Conservation (phyloP, 2,329 filamentous ascomycete species). For the Ophiognomonia clavigignenti-juglandacearum region DNA sequence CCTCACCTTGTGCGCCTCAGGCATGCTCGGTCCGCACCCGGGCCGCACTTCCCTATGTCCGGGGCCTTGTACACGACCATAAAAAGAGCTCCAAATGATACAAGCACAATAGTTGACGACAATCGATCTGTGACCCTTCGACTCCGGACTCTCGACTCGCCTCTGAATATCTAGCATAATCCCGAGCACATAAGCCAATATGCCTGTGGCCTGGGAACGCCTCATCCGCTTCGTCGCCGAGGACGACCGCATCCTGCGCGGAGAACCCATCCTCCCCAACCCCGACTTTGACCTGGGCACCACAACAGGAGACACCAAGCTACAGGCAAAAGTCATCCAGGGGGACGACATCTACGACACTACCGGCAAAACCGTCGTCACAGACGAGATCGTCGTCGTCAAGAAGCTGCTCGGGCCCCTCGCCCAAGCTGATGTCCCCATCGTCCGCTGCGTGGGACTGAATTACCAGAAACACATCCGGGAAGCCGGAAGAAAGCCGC, state of each 20-base stretch:
- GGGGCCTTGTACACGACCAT: too few species aligned
- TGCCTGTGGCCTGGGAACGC: slow-evolving; percentile 40
- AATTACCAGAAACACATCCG: slow-evolving; percentile 57
- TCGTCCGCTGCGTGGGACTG: slow-evolving; percentile 53
- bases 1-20: too few species aligned
- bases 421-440: slow-evolving; percentile 44
- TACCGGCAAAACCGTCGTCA: slow-evolving; percentile 41
- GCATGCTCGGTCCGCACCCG: too few species aligned
- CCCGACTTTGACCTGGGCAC: slow-evolving; percentile 43
- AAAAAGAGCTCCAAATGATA: too few species aligned
- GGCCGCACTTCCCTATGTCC: too few species aligned
- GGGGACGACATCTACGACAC: slow-evolving; percentile 46
- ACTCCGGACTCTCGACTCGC: too few species aligned
- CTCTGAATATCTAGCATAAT: too few species aligned
- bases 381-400: slow-evolving; percentile 49
- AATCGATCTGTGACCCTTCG: too few species aligned
- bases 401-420: slow-evolving; percentile 50
- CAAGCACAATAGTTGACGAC: too few species aligned
- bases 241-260: slow-evolving; percentile 44
- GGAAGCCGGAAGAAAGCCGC: slow-evolving; percentile 45
- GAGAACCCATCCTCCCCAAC: slow-evolving; percentile 44
- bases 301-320: slow-evolving; percentile 38
- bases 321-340: slow-evolving; percentile 47
- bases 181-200: too few species aligned
- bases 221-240: slow-evolving; percentile 50